phyloP scores from a whole-genome alignment of 1,284 basidiomycete species.

The Rhodotorula sp. region DNA sequence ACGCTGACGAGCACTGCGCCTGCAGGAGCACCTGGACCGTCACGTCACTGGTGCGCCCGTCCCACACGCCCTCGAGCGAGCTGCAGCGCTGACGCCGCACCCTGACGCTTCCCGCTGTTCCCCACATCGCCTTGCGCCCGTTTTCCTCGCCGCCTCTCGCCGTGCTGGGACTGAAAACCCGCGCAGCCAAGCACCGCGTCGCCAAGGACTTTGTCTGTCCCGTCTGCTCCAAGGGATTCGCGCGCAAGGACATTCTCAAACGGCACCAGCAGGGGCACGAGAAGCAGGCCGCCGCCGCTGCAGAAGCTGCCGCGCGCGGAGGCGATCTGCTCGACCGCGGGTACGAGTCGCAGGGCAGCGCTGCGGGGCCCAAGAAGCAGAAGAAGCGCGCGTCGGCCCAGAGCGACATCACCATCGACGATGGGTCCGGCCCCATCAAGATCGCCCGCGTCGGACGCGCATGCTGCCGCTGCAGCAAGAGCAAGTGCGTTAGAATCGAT shows the following conservation, averaged over 20 bases:
- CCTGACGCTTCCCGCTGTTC: neutral
- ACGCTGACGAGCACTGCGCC: neutral
- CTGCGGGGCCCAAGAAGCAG: slow-evolving; percentile 13
- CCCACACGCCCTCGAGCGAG: neutral
- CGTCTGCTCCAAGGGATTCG: slow-evolving; percentile 40
- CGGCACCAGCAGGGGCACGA: slow-evolving; percentile 36
- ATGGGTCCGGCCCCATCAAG: slow-evolving; percentile 24
- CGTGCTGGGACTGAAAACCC: neutral
- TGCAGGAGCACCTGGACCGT: slow-evolving; percentile 36
- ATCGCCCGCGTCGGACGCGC: slow-evolving; percentile 32
- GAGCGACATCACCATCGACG: slow-evolving; percentile 16
- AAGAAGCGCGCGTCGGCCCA: slow-evolving; percentile 19
- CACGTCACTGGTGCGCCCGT: slow-evolving; percentile 27
- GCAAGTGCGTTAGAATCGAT: slow-evolving; percentile 25
- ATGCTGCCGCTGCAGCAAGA: slow-evolving; percentile 34
- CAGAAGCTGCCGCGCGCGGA: slow-evolving; percentile 22
- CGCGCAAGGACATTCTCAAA: slow-evolving; percentile 41
- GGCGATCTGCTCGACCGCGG: slow-evolving; percentile 20
- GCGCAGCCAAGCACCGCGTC: slow-evolving; percentile 30
- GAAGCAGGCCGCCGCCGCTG: slow-evolving; percentile 31
- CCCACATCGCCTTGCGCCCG: neutral
- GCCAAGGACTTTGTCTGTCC: slow-evolving; percentile 41
- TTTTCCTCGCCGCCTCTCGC: neutral
- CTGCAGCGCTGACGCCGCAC: neutral
- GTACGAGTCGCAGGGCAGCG: slow-evolving; percentile 10